Percentiles rank a stretch among this genome's conserved stretches.
Conservation (phyloP, 176 grass and related monocot species). For the Lolium multiflorum region DNA sequence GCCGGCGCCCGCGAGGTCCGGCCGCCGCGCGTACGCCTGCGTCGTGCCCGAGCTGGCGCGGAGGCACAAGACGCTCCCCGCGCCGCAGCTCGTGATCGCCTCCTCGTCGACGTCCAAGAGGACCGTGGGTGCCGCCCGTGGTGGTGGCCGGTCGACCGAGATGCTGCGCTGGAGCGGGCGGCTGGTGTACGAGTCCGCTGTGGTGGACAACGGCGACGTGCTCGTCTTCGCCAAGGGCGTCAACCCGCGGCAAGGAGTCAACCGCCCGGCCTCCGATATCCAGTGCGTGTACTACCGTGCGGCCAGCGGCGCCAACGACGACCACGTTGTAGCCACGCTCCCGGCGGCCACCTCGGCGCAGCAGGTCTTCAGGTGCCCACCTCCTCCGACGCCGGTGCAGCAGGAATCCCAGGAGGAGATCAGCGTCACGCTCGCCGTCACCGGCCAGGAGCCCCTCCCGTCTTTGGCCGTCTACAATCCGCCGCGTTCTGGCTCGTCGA, state of each 20-base stretch:
- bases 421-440: slow-evolving; percentile 36
- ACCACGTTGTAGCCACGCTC: slow-evolving; percentile 16
- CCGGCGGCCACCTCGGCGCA: slow-evolving; percentile 62
- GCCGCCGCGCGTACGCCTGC: slow-evolving; percentile 50
- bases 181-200: slow-evolving; percentile 64
- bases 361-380: slow-evolving; percentile 77
- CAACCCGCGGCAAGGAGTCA: slow-evolving; percentile 51
- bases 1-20: slow-evolving; percentile 30
- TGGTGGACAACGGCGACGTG: slow-evolving; percentile 42
- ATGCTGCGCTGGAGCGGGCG: slow-evolving; percentile 58
- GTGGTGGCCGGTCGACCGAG: background rate
- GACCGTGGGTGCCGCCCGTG: background rate
- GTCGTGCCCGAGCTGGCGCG: slow-evolving; percentile 47
- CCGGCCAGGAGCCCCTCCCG: slow-evolving; percentile 42
- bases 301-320: background rate
- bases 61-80: slow-evolving; percentile 38
- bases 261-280: slow-evolving; percentile 43
- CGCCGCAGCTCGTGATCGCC: slow-evolving; percentile 39
- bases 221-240: slow-evolving; percentile 74
- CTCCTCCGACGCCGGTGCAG: background rate
- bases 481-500: background rate
- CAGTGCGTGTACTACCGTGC: slow-evolving; percentile 49
- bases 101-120: background rate
- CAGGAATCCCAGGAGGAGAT: background rate
- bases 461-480: slow-evolving; percentile 56